Percentiles rank a stretch among this genome's conserved stretches.
Conservation (phyloP, 163 green algal genomes). For the Smithsoniella earleae region DNA sequence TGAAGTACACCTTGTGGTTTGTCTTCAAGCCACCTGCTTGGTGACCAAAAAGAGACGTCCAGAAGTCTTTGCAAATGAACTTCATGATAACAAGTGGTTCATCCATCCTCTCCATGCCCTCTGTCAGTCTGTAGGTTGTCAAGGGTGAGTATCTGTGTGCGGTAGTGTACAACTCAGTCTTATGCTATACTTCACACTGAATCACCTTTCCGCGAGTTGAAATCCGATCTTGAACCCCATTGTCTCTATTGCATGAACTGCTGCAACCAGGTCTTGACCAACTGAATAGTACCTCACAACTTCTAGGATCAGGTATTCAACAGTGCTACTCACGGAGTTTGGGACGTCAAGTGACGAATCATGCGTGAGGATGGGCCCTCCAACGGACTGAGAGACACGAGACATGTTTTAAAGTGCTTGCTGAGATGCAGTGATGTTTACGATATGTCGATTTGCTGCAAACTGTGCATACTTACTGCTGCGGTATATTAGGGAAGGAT, state of each 20-base stretch:
- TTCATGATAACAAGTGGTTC: slow-evolving; percentile 24
- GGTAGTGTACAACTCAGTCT: background rate
- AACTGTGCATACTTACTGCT: background rate
- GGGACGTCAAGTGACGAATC: background rate
- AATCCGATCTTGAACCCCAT: slow-evolving; percentile 23
- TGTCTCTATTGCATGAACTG: slow-evolving; percentile 25
- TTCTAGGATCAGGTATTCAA: slow-evolving; percentile 22
- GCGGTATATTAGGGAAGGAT: no score
- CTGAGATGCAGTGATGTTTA: no score
- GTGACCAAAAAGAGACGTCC: slow-evolving; percentile 8
- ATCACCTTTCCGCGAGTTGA: slow-evolving; percentile 20
- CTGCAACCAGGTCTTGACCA: slow-evolving; percentile 21
- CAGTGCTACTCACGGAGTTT: background rate
- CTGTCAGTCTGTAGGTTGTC: slow-evolving; percentile 5
- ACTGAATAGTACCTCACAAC: slow-evolving; percentile 19
- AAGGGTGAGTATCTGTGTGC: background rate
- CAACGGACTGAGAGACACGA: background rate
- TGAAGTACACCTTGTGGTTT: slow-evolving; percentile 12
- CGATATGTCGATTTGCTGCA: background rate
- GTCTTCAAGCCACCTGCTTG: slow-evolving; percentile 27
- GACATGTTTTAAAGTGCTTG: background rate
- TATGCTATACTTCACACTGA: background rate
- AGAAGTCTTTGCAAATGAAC: slow-evolving; percentile 29
- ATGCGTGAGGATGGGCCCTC: background rate
- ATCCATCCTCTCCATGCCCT: slow-evolving; percentile 21